Percentiles rank a stretch among this genome's conserved stretches.
These are phyloP conservation scores for Dryas alaskensis DNA, from an alignment of 306 rosid genomes.

Conservation along the genomic window DNA sequence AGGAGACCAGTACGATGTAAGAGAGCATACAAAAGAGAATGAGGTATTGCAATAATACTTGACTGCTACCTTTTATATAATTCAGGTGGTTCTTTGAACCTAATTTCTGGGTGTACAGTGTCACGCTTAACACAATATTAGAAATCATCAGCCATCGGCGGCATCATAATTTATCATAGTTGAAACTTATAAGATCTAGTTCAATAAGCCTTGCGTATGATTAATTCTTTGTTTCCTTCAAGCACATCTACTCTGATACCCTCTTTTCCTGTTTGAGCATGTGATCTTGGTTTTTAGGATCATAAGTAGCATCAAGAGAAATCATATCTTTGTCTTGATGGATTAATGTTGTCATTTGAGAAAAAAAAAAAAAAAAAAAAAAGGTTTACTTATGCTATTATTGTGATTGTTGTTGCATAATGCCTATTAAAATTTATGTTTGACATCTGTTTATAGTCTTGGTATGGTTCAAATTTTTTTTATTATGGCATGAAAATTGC, in stretches of 20 bases:
- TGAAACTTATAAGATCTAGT: slow-evolving; percentile 3
- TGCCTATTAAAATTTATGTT: neutral
- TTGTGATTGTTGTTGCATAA: neutral
- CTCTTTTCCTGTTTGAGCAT: neutral
- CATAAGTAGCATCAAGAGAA: neutral
- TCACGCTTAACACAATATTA: neutral
- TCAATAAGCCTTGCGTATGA: neutral
- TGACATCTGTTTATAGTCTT: neutral
- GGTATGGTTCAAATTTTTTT: neutral
- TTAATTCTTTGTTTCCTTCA: neutral
- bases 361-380: neutral
- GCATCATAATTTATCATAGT: neutral
- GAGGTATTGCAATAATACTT: slow-evolving; percentile 56
- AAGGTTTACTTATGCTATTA: neutral
- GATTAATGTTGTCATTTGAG: neutral
- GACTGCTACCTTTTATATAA: neutral
- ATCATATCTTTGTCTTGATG: neutral
- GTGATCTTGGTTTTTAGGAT: neutral
- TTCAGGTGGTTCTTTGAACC: neutral
- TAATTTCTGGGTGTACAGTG: neutral
- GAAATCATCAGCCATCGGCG: neutral
- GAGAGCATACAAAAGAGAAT: slow-evolving; percentile 81
- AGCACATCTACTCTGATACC: neutral
- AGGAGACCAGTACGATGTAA: slow-evolving; percentile 96
- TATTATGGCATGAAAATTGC: slow-evolving; percentile 21